phyloP scores from a whole-genome alignment of 2,329 filamentous ascomycete species.

The Xylaria sp. region DNA sequence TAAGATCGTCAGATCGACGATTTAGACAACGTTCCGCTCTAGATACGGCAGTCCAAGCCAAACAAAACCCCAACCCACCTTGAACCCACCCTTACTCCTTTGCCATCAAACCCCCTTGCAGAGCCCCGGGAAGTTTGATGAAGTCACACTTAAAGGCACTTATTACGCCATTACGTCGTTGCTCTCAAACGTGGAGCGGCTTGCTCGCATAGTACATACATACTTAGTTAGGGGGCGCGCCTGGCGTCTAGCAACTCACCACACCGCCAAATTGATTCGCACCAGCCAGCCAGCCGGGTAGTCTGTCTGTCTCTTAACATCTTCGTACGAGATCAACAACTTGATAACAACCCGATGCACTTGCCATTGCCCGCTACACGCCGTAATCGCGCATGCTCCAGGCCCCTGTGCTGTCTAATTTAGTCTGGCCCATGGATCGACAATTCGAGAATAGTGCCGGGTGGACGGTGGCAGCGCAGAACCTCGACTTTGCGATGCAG shows the following conservation, averaged over 20 bases:
- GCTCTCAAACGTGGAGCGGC: slow-evolving; percentile 16
- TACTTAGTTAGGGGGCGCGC: slow-evolving; percentile 7
- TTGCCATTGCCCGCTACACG: slow-evolving; percentile 35
- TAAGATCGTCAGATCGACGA: slow-evolving; percentile 48
- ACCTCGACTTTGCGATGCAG: slow-evolving; percentile 62
- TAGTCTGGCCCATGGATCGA: slow-evolving; percentile 27
- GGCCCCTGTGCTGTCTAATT: neutral
- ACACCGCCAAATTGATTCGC: slow-evolving; percentile 23
- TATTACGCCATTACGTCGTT: slow-evolving; percentile 24
- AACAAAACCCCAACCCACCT: slow-evolving; percentile 21
- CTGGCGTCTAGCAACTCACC: neutral
- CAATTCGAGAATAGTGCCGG: slow-evolving; percentile 10
- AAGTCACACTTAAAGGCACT: slow-evolving; percentile 4
- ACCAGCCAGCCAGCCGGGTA: neutral
- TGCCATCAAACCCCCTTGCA: slow-evolving; percentile 1
- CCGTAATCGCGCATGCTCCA: neutral
- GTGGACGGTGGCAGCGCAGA: slow-evolving; percentile 44
- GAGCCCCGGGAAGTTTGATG: slow-evolving; percentile 24
- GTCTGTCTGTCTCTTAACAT: neutral
- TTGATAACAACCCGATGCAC: slow-evolving; percentile 43
- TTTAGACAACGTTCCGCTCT: slow-evolving; percentile 35
- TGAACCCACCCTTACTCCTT: slow-evolving; percentile 24
- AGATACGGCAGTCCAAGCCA: slow-evolving; percentile 21
- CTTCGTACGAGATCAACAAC: neutral
- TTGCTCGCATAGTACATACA: neutral